phyloP scores from a whole-genome alignment of 495 filamentous ascomycete species.

The Penicillium chermesinum region DNA sequence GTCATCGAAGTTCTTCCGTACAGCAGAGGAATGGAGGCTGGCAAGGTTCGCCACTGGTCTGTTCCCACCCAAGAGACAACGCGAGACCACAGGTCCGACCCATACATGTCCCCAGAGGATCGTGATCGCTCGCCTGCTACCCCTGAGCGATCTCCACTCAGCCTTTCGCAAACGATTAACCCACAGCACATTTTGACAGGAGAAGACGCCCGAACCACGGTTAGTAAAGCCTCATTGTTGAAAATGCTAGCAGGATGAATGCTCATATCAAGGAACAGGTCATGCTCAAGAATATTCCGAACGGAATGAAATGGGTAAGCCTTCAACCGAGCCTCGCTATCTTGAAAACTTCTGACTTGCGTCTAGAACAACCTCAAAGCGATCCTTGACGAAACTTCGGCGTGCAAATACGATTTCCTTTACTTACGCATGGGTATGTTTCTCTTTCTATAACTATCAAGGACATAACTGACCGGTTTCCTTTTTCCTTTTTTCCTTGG shows the following conservation, averaged over 20 bases:
- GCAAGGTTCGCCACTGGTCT: slow-evolving; percentile 1
- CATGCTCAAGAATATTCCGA: slow-evolving; percentile 95
- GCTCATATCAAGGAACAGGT: too few species aligned
- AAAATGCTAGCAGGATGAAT: too few species aligned
- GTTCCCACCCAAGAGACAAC: neutral
- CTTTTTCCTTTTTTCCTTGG: too few species aligned
- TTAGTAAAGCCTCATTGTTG: slow-evolving; percentile 34
- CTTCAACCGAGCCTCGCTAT: neutral
- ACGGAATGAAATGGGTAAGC: slow-evolving; percentile 73
- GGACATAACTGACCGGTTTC: slow-evolving; percentile 1
- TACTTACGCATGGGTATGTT: slow-evolving; percentile 78
- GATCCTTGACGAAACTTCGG: slow-evolving; percentile 72
- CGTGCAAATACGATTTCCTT: slow-evolving; percentile 85
- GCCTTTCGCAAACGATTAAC: neutral
- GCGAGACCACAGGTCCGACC: neutral
- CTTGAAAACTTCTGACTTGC: neutral
- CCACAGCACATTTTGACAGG: neutral
- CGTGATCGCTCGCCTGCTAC: neutral
- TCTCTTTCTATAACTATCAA: neutral
- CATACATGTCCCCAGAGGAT: slow-evolving; percentile 4
- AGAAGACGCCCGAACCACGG: slow-evolving; percentile 65
- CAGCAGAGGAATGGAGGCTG: neutral
- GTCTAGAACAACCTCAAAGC: slow-evolving; percentile 54
- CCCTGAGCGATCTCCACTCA: neutral
- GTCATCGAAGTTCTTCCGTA: slow-evolving; percentile 2